Evolutionary conservation across 345 rosid genomes (phyloP).

Genomic region (Camelina laxa): DNA sequence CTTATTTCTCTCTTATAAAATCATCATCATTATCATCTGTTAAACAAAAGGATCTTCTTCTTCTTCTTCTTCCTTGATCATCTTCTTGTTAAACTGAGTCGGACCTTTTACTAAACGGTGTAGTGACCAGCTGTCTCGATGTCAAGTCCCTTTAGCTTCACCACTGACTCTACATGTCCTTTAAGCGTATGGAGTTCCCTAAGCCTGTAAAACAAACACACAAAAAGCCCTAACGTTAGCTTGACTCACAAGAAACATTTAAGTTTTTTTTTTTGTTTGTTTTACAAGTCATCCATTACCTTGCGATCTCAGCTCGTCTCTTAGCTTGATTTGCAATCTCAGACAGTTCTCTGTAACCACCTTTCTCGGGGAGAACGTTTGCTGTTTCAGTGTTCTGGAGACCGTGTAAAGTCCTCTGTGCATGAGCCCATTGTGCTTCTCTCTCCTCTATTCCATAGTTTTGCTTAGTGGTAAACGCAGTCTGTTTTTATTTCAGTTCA

Average conservation of each 20-base stretch:
- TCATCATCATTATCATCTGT: conserved; percentile 26
- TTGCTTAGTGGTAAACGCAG: conserved; percentile 89
- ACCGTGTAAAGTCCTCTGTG: conserved; percentile 85
- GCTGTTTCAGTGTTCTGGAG: conserved; percentile 66
- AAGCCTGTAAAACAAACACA: conserved; percentile 51
- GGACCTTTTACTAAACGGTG: conserved; percentile 54
- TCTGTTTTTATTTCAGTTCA: conserved; percentile 45
- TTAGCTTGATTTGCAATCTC: conserved; percentile 93
- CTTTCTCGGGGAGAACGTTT: conserved; percentile 57
- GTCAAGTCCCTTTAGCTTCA: conserved; percentile 81
- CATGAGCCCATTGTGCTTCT: conserved; percentile 92
- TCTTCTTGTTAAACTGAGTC: not conserved
- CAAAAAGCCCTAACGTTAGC: conserved; percentile 11
- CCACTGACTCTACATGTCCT: conserved; percentile 92
- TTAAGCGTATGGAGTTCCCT: conserved; percentile 83
- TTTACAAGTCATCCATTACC: conserved; percentile 44
- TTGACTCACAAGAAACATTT: not conserved
- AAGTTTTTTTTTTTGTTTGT: not conserved
- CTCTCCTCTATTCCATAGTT: conserved; percentile 86
- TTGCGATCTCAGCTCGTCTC: conserved; percentile 85
- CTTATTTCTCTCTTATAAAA: conserved; percentile 22
- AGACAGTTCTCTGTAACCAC: conserved; percentile 68
- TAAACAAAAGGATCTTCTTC: conserved; percentile 26
- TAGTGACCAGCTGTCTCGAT: conserved; percentile 85
- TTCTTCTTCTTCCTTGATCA: conserved; percentile 13